Base-by-base conservation (phyloP, 306 rosid species). In the Carpinus fangiana region DNA sequence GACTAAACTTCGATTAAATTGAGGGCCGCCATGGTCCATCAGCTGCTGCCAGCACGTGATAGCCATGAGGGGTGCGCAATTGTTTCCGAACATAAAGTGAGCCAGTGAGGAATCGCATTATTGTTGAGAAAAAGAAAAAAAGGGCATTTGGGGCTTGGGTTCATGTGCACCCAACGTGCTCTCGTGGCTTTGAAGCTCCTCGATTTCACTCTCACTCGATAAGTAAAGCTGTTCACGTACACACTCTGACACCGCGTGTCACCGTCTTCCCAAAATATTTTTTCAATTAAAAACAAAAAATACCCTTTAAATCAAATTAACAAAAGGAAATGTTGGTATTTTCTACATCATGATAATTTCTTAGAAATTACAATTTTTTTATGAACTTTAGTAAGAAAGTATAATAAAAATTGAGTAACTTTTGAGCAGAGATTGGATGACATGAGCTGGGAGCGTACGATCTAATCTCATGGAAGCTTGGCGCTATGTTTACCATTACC, bases 31-130 rank as follows among this genome's bases (percentile, higher is more conserved):
- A 26, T 82, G 85, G 83, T 59, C 75, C 86, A 84, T 70, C 78
- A 41, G 26, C 57, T 85, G 87, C 75, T 74, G 84, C 79, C 76
- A 70, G 75, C 97, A 90, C 92, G 96, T 92, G 97, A 89, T 71
- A 41, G 79, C 93, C 93, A 88, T 72, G 89, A 79, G 87, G 76
- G 72, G 14, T 69, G 23, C 14, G 23, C 72, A 69, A 47, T 83
- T 66, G 73, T 82, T 75, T 76, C 21, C 21, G 26, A 23, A 60
- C 52, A 74, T 51, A 56, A 59, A 75, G 20, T 6, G n/a, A n/a
- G n/a, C n/a, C n/a, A n/a, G n/a, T n/a, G 16, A 5, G 17, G 52
- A 31, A 31, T 31, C 34, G 2, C 34, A 31, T 31, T 31, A 31
- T 2, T 31, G 34, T 31, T 31, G 34, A 31, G 34, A 8, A 8